Percentiles rank a stretch among this genome's conserved stretches.
phyloP scores from a whole-genome alignment of 108 stramenopile species.

The Nitzschia palea region DNA sequence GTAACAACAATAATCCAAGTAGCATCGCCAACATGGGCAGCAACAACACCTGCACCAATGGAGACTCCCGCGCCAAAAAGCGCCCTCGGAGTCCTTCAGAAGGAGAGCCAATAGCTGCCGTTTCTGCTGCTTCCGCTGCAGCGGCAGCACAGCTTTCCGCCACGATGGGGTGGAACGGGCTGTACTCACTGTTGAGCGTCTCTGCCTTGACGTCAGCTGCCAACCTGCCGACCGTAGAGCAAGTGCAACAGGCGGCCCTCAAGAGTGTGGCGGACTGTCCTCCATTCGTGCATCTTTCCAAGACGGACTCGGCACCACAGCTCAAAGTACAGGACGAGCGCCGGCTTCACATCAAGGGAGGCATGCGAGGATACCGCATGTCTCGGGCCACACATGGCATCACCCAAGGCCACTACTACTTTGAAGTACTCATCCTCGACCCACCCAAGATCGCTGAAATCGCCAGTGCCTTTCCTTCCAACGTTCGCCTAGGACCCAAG shows the following conservation, averaged over 20 bases:
- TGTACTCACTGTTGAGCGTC: conserved; percentile 24
- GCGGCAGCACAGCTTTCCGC: conserved; percentile 36
- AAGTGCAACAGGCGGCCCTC: conserved; percentile 49
- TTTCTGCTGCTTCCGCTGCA: conserved; percentile 32
- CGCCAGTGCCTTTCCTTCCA: conserved; percentile 32
- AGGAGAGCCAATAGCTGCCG: neutral
- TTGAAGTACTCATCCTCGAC: conserved; percentile 54
- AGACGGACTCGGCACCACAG: conserved; percentile 80
- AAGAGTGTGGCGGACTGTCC: conserved; percentile 63
- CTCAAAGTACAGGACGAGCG: conserved; percentile 52
- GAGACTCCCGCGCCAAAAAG: conserved; percentile 11
- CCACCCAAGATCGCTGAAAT: conserved; percentile 45
- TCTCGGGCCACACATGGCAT: conserved; percentile 77
- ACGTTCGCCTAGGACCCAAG: conserved; percentile 45
- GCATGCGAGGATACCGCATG: conserved; percentile 88
- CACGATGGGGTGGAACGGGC: conserved; percentile 34
- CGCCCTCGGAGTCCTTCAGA: conserved; percentile 34
- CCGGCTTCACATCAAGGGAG: conserved; percentile 55
- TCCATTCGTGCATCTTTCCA: conserved; percentile 71
- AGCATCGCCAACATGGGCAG: neutral
- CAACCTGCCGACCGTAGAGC: conserved; percentile 55
- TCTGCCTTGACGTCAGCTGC: conserved; percentile 15
- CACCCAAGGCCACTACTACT: conserved; percentile 59
- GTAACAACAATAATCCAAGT: neutral
- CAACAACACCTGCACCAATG: neutral